A percentile compares a stretch with the other conserved stretches of the same genome.
phyloP scores from a whole-genome alignment of 768 basidiomycete species.

The Psilocybe tampanensis region DNA sequence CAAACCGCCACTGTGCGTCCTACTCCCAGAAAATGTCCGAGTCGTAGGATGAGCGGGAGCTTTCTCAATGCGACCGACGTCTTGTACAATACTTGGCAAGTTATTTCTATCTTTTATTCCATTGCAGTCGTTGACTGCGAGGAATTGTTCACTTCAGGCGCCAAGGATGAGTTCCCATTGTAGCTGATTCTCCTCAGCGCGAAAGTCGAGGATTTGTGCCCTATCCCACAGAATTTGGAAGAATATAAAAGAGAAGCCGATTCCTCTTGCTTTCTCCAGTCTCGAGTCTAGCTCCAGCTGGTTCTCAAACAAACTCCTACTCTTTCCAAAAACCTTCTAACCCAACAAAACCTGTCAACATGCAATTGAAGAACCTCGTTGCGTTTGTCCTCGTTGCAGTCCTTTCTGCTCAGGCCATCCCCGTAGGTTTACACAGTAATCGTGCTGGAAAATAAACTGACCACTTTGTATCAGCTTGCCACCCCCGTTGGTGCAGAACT shows the following conservation, averaged over 20 bases:
- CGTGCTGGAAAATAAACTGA: background rate
- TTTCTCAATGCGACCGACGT: background rate
- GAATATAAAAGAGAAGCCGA: constrained; percentile 15
- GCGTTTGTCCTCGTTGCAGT: constrained; percentile 35
- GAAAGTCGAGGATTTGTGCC: background rate
- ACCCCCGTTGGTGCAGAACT: background rate
- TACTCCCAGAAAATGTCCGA: constrained; percentile 1
- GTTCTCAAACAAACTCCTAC: background rate
- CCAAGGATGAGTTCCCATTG: constrained; percentile 13
- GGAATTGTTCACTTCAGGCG: constrained; percentile 1
- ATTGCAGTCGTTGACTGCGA: constrained; percentile 6
- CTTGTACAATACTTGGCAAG: constrained; percentile 13
- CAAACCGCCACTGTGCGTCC: background rate
- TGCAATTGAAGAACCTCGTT: constrained; percentile 38
- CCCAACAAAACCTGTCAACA: constrained; percentile 13
- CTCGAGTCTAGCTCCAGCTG: constrained; percentile 3
- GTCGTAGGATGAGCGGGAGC: background rate
- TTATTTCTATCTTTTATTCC: constrained; percentile 16
- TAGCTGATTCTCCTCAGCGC: background rate
- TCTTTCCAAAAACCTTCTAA: background rate
- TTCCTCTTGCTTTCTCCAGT: constrained; percentile 7
- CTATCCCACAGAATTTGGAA: background rate
- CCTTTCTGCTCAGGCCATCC: constrained; percentile 29
- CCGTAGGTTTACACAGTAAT: constrained; percentile 21
- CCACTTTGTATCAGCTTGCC: background rate